A percentile compares a stretch with the other conserved stretches of the same genome.
Evolutionary conservation across 2,329 filamentous ascomycete genomes (phyloP).

Genomic region (Colletotrichum plurivorum): DNA sequence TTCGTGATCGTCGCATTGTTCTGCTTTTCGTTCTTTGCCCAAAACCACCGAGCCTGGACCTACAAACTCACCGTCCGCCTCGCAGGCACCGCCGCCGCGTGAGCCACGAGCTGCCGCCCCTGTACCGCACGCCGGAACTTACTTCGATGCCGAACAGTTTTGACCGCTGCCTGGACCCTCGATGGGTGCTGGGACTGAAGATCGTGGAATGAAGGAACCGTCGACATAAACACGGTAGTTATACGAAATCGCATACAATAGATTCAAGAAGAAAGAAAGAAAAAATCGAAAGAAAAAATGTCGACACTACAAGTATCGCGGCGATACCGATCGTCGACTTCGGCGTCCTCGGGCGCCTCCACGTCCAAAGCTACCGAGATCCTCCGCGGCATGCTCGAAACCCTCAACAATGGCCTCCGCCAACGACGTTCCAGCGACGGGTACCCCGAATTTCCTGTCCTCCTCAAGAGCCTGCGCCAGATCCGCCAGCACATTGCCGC

Average conservation of each 20-base stretch:
- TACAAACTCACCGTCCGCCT: neutral
- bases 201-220: conserved; percentile 39
- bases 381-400: conserved; percentile 68
- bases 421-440: conserved; percentile 51
- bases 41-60: neutral
- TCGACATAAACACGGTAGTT: conserved; percentile 16
- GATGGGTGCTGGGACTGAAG: conserved; percentile 49
- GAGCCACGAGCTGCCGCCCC: conserved; percentile 29
- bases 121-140: conserved; percentile 18
- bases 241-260: neutral
- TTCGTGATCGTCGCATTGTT: conserved; percentile 14
- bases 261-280: neutral
- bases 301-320: conserved; percentile 60
- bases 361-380: conserved; percentile 74
- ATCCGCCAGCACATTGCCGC: conserved; percentile 75
- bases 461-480: conserved; percentile 72
- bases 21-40: conserved; percentile 37
- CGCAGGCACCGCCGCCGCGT: neutral
- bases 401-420: conserved; percentile 54
- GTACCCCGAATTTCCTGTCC: conserved; percentile 63
- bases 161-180: conserved; percentile 48
- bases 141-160: conserved; percentile 39
- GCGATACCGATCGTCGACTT: conserved; percentile 76
- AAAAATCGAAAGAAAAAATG: conserved; percentile 48
- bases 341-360: conserved; percentile 68